Percentiles rank a stretch among this genome's conserved stretches.
phyloP scores from a whole-genome alignment of 75 land plant genomes.

The Ceratopteris richardii region DNA sequence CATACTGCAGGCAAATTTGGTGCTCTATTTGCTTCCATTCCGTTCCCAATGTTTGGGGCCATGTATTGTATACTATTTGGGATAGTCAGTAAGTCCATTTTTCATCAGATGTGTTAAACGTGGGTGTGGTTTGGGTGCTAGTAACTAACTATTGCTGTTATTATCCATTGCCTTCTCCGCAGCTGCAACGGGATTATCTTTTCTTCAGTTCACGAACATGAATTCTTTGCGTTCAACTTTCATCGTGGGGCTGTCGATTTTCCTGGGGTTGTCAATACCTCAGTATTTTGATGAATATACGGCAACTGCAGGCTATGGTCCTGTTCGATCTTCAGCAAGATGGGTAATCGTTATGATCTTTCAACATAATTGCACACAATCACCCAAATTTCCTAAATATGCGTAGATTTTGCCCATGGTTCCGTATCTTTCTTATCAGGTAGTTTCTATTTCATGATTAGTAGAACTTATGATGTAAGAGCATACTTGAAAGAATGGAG shows the following conservation, averaged over 20 bases:
- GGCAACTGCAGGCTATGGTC: slow-evolving; percentile 43
- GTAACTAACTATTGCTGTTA: not conserved
- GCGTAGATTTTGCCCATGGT: not conserved
- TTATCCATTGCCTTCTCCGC: slow-evolving; percentile 4
- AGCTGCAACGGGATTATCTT: slow-evolving; percentile 59
- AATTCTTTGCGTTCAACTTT: slow-evolving; percentile 65
- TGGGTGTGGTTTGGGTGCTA: too few relatives aligned
- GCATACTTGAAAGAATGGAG: not conserved
- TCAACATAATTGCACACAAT: not conserved
- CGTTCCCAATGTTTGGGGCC: slow-evolving; percentile 73
- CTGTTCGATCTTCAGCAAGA: slow-evolving; percentile 48
- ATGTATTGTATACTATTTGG: slow-evolving; percentile 68
- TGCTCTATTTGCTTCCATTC: slow-evolving; percentile 81
- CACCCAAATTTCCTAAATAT: not conserved
- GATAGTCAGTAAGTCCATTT: slow-evolving; percentile 63
- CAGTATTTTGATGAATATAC: slow-evolving; percentile 53
- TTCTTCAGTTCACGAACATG: slow-evolving; percentile 71
- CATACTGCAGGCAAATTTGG: slow-evolving; percentile 80
- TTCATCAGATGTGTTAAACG: too few relatives aligned
- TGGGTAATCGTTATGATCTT: slow-evolving; percentile 38
- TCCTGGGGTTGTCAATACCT: slow-evolving; percentile 65
- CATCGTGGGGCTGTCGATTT: slow-evolving; percentile 56
- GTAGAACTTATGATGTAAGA: not conserved
- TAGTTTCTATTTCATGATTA: too few relatives aligned
- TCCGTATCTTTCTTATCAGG: too few relatives aligned